Conservation (phyloP, 208 protist species). For the Acanthamoeba rhysodes region DNA sequence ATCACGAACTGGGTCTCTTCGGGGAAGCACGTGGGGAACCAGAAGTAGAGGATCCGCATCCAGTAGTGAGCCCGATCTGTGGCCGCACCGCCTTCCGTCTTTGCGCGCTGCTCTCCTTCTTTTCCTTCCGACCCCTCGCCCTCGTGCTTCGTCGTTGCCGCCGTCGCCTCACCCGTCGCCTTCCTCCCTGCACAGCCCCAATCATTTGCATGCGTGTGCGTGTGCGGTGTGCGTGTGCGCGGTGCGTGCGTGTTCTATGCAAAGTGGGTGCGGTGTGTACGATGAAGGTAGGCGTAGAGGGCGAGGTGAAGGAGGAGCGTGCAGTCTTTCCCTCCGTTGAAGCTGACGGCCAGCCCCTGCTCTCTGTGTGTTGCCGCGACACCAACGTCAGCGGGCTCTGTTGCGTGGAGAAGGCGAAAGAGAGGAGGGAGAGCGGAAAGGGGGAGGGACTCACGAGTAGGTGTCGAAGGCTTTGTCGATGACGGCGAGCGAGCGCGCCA, state of each 20-base stretch:
- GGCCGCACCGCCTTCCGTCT: neutral
- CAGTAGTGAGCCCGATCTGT: neutral
- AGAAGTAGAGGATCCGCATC: conserved; percentile 58
- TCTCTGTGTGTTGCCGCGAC: neutral
- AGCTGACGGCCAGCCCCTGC: conserved; percentile 79
- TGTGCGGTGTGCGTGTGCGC: neutral
- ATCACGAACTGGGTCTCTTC: conserved; percentile 56
- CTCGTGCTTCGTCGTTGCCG: neutral
- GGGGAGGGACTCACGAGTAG: neutral
- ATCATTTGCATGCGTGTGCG: neutral
- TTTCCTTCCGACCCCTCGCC: too few species aligned
- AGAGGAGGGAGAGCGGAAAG: too few species aligned
- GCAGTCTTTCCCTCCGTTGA: conserved; percentile 87
- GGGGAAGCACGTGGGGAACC: neutral
- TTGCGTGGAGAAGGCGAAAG: neutral
- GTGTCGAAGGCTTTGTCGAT: conserved; percentile 10
- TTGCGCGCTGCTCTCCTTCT: neutral
- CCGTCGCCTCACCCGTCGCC: neutral
- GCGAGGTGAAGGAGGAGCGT: conserved; percentile 80
- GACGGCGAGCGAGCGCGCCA: neutral
- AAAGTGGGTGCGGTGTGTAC: neutral
- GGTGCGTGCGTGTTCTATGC: neutral
- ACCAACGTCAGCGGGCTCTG: neutral
- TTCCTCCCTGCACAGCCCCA: neutral
- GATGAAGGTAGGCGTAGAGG: conserved; percentile 34